These are phyloP conservation scores for Termitomyces sp. DNA, from an alignment of 768 basidiomycete species.

Conservation along the genomic window DNA sequence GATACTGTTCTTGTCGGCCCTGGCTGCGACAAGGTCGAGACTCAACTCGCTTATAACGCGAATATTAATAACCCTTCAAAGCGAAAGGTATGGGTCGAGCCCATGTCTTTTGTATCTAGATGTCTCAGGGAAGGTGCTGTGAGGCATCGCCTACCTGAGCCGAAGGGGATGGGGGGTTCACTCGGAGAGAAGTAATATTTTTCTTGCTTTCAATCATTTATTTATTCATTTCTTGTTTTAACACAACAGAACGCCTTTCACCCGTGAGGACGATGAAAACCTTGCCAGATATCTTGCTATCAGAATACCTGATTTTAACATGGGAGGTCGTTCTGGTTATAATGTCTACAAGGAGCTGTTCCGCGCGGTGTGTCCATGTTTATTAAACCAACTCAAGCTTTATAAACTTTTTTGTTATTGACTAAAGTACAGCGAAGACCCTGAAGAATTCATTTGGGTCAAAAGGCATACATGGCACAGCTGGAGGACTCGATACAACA, in stretches of 20 bases:
- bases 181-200: not conserved
- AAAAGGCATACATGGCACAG: slow-evolving; percentile 36
- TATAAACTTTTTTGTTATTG: not conserved
- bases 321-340: slow-evolving; percentile 35
- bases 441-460: slow-evolving; percentile 30
- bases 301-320: slow-evolving; percentile 23
- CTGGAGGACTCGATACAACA: slow-evolving; percentile 45
- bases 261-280: slow-evolving; percentile 30
- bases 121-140: slow-evolving; percentile 10
- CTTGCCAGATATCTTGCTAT: slow-evolving; percentile 31
- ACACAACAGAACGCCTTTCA: slow-evolving; percentile 23
- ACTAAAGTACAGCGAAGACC: slow-evolving; percentile 15
- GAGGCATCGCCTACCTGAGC: slow-evolving; percentile 1
- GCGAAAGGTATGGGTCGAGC: slow-evolving; percentile 15
- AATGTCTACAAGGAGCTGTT: slow-evolving; percentile 27
- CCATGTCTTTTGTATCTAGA: slow-evolving; percentile 10
- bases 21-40: slow-evolving; percentile 2
- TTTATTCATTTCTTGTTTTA: not conserved
- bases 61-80: slow-evolving; percentile 2
- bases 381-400: not conserved
- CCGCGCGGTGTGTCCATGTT: slow-evolving; percentile 18
- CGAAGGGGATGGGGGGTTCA: slow-evolving; percentile 16
- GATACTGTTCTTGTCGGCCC: slow-evolving; percentile 20
- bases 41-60: slow-evolving; percentile 16
- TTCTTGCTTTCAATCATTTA: not conserved